These are phyloP conservation scores for Meyerozyma athensensis DNA, from an alignment of 1,139 yeast genomes.

Conservation along the genomic window DNA sequence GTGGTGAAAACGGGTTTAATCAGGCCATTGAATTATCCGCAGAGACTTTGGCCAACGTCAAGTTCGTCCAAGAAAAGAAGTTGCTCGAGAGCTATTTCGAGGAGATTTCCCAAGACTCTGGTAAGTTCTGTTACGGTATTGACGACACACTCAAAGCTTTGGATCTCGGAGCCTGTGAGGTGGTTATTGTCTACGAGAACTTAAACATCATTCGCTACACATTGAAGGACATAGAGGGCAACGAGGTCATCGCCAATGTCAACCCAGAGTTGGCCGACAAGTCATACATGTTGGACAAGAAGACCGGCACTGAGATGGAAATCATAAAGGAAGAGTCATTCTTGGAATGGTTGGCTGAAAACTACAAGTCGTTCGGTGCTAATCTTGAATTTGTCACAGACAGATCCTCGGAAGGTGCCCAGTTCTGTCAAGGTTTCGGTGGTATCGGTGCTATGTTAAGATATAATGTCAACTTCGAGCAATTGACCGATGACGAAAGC, in stretches of 20 bases:
- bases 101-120: constrained; percentile 95
- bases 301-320: constrained; percentile 88
- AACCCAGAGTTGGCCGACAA: constrained; percentile 70
- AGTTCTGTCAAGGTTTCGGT: constrained; percentile 96
- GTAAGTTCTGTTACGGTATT: constrained; percentile 95
- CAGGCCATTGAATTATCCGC: constrained; percentile 98
- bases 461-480: constrained; percentile 95
- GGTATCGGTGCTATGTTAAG: constrained; percentile 96
- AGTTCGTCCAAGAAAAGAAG: constrained; percentile 97
- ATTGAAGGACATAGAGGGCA: constrained; percentile 79
- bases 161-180: constrained; percentile 94
- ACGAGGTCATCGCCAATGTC: constrained; percentile 69
- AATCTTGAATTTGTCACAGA: constrained; percentile 93
- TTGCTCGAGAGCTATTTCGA: constrained; percentile 87
- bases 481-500: constrained; percentile 82
- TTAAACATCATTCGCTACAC: constrained; percentile 80
- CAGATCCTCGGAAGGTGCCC: constrained; percentile 96
- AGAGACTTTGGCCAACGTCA: constrained; percentile 92
- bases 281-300: constrained; percentile 73
- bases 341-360: constrained; percentile 97
- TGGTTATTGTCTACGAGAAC: constrained; percentile 86
- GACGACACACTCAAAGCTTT: constrained; percentile 94
- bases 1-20: constrained; percentile 98
- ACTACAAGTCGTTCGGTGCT: constrained; percentile 91
- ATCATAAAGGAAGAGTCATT: constrained; percentile 74